Conservation (phyloP, 2,329 filamentous ascomycete genomes). For the Venturia aucupariae region DNA sequence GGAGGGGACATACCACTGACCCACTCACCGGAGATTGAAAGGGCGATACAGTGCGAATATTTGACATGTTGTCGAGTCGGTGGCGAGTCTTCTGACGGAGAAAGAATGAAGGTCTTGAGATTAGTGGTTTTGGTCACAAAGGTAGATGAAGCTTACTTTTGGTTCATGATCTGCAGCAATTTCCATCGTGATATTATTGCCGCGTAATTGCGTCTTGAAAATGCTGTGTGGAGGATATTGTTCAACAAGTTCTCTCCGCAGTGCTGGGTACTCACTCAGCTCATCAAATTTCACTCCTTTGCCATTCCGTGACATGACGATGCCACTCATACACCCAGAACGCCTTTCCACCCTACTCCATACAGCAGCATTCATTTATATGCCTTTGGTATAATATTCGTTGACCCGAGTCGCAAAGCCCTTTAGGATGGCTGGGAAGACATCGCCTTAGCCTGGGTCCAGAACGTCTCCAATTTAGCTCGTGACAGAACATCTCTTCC, state of each 20-base stretch:
- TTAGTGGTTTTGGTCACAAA: constrained; percentile 1
- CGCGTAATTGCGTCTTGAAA: neutral
- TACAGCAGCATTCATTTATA: neutral
- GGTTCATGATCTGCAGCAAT: neutral
- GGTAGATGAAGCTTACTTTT: constrained; percentile 6
- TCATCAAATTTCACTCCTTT: neutral
- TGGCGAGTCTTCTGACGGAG: neutral
- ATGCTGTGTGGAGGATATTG: neutral
- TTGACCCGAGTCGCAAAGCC: neutral
- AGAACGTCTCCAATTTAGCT: constrained; percentile 90
- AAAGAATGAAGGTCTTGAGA: neutral
- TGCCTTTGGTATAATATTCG: neutral
- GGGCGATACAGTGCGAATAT: neutral
- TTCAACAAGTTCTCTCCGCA: neutral
- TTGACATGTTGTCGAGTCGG: neutral
- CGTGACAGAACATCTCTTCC: constrained; percentile 71
- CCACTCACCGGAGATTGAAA: neutral
- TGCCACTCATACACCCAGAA: neutral
- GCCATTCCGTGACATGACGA: neutral
- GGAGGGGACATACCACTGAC: neutral
- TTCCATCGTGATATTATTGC: neutral
- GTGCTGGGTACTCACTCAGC: constrained; percentile 1
- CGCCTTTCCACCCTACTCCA: neutral
- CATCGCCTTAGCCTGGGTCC: constrained; percentile 68
- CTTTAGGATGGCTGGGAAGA: neutral